Percentiles rank a stretch among this genome's conserved stretches.
Evolutionary conservation across 441 rosid genomes (phyloP).

Genomic region (Arabidopsis lyrata): DNA sequence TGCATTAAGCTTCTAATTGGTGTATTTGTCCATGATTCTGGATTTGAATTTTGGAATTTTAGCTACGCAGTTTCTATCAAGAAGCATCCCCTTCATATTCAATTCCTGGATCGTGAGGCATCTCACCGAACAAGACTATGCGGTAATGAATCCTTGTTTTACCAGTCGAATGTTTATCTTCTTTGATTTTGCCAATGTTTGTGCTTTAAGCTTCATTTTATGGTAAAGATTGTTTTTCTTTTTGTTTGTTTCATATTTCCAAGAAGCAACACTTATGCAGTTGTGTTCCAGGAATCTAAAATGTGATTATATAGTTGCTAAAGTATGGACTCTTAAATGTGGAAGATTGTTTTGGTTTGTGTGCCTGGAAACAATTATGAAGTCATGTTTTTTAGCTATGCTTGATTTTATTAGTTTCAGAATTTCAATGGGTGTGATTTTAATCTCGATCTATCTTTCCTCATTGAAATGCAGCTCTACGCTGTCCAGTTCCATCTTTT

Average conservation of each 20-base stretch:
- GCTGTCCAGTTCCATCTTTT: slow-evolving; percentile 95
- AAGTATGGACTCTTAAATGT: too few relatives aligned
- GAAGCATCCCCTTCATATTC: slow-evolving; percentile 92
- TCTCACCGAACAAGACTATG: slow-evolving; percentile 80
- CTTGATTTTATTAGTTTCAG: neutral
- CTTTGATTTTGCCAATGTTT: slow-evolving; percentile 27
- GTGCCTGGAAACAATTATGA: neutral
- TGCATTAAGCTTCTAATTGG: neutral
- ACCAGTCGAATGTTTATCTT: neutral
- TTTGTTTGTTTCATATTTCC: neutral
- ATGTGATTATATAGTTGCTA: too few relatives aligned
- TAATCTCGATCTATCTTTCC: slow-evolving; percentile 3
- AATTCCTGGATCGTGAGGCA: slow-evolving; percentile 94
- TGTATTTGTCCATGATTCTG: neutral
- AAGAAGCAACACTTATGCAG: neutral
- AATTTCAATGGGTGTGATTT: neutral
- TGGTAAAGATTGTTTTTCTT: neutral
- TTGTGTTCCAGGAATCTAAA: neutral
- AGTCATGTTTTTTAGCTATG: neutral
- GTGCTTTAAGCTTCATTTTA: neutral
- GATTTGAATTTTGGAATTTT: slow-evolving; percentile 25
- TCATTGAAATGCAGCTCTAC: slow-evolving; percentile 60
- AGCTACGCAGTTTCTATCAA: slow-evolving; percentile 90
- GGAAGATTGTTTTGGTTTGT: too few relatives aligned
- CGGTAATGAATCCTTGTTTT: slow-evolving; percentile 54